Conservation (phyloP, 371 early-diverging fungal species). For the Chytridium lagenaria region DNA sequence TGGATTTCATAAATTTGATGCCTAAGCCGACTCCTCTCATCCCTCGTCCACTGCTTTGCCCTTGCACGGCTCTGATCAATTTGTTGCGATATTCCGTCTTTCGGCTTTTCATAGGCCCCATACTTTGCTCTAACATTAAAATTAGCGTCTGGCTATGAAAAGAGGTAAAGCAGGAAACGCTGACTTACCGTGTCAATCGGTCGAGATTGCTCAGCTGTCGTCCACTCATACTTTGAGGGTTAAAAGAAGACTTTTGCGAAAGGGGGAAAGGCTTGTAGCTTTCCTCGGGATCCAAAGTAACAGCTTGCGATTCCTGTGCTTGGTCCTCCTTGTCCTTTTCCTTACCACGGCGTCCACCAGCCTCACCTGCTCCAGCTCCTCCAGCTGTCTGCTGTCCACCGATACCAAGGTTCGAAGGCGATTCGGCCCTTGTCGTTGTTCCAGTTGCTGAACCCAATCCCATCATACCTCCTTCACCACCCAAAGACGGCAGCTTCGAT, state of each 20-base stretch:
- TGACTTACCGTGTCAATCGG: slow-evolving; percentile 27
- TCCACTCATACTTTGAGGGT: slow-evolving; percentile 32
- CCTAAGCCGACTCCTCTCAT: slow-evolving; percentile 22
- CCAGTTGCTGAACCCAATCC: slow-evolving; percentile 8
- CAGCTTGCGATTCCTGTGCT: slow-evolving; percentile 4
- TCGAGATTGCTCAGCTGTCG: slow-evolving; percentile 35
- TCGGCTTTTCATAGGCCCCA: slow-evolving; percentile 28
- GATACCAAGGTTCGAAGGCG: neutral
- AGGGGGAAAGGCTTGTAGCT: slow-evolving; percentile 48
- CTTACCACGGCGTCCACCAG: neutral
- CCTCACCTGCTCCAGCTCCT: neutral
- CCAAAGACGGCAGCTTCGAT: neutral
- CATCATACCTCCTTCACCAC: slow-evolving; percentile 4
- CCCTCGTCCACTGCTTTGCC: slow-evolving; percentile 27
- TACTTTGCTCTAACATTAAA: slow-evolving; percentile 25
- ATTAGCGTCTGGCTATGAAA: no score
- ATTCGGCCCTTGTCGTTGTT: slow-evolving; percentile 9
- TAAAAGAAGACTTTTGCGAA: slow-evolving; percentile 38
- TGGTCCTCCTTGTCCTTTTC: slow-evolving; percentile 8
- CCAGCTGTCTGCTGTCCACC: neutral
- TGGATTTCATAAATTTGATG: slow-evolving; percentile 35
- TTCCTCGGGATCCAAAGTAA: slow-evolving; percentile 30
- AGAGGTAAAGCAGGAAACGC: neutral
- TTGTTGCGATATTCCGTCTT: slow-evolving; percentile 30
- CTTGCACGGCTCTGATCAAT: slow-evolving; percentile 44